Evolutionary conservation across 257 asterid species (phyloP).

Genomic region (Capsicum baccatum): DNA sequence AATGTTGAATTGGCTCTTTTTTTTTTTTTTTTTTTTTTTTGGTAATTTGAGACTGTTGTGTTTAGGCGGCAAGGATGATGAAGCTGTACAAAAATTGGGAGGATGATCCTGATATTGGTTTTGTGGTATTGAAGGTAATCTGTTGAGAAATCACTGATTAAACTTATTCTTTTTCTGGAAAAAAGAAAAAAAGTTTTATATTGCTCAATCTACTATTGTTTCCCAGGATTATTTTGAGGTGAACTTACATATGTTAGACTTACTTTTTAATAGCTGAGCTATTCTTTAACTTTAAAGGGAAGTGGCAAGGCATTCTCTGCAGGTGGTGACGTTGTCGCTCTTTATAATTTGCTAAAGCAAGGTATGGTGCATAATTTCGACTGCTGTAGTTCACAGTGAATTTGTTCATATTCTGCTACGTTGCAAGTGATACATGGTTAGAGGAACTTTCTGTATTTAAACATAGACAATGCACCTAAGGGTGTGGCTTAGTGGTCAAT

Average conservation of each 20-base stretch:
- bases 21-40: background rate
- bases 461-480: too few species aligned
- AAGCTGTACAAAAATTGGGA: constrained; percentile 89
- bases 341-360: constrained; percentile 58
- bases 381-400: background rate
- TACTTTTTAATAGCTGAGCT: background rate
- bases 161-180: background rate
- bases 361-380: constrained; percentile 47
- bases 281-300: constrained; percentile 67
- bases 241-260: background rate
- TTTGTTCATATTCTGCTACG: background rate
- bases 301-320: constrained; percentile 90
- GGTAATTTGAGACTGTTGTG: background rate
- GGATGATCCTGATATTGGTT: constrained; percentile 68
- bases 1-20: too few species aligned
- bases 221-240: background rate
- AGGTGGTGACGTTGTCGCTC: constrained; percentile 88
- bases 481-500: too few species aligned
- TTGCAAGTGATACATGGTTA: background rate
- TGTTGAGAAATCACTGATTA: constrained; percentile 7
- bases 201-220: background rate
- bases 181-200: background rate
- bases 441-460: background rate
- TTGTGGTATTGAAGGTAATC: constrained; percentile 80
- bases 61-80: constrained; percentile 70